These are phyloP conservation scores for Haemoproteus tartakovskyi DNA, from an alignment of 169 alveolate species.

Conservation along the genomic window DNA sequence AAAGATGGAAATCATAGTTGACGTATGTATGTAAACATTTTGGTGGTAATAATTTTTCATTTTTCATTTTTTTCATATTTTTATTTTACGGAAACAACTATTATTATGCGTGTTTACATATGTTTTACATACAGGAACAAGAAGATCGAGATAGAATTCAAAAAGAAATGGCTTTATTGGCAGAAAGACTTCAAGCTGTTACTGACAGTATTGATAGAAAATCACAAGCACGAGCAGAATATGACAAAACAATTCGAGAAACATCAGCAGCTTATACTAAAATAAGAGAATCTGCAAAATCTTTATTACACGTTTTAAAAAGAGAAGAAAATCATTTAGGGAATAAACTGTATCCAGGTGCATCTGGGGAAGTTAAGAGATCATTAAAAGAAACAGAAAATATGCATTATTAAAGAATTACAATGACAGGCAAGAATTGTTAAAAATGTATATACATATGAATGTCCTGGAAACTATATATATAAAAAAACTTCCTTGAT, in stretches of 20 bases:
- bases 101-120: neutral
- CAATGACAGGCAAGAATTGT: neutral
- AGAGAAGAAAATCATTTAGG: slow-evolving; percentile 80
- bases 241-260: slow-evolving; percentile 85
- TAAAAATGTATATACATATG: neutral
- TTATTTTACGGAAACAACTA: too few relatives aligned
- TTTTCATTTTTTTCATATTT: neutral
- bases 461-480: too few relatives aligned
- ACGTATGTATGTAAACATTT: neutral
- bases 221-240: slow-evolving; percentile 82
- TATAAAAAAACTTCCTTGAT: too few relatives aligned
- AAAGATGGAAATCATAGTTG: too few relatives aligned
- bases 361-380: slow-evolving; percentile 50
- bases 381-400: slow-evolving; percentile 39
- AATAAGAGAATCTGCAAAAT: slow-evolving; percentile 86
- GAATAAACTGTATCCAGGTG: slow-evolving; percentile 65
- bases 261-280: slow-evolving; percentile 88
- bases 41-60: too few relatives aligned
- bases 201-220: slow-evolving; percentile 80
- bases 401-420: neutral
- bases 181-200: slow-evolving; percentile 77
- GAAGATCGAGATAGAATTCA: slow-evolving; percentile 79
- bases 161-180: slow-evolving; percentile 76
- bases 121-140: slow-evolving; percentile 74
- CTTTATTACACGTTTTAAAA: slow-evolving; percentile 84